phyloP scores from a whole-genome alignment of 257 asterid species.

The Anisodus acutangulus region DNA sequence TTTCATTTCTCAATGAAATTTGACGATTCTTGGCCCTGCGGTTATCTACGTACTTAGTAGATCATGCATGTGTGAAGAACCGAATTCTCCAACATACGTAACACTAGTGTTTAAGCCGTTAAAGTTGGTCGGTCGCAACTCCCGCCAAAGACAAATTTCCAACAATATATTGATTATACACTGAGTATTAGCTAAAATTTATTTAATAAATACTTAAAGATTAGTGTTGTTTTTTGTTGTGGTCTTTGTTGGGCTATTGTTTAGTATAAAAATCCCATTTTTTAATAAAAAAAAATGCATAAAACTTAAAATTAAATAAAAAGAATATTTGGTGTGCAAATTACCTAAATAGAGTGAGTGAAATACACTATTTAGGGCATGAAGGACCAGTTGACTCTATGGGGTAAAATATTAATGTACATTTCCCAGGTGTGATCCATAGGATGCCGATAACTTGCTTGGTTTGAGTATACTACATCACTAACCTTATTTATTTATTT shows the following conservation, averaged over 20 bases:
- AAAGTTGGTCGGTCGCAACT: too few species aligned
- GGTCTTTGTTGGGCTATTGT: too few species aligned
- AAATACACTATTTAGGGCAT: not conserved
- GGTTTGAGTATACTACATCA: not conserved
- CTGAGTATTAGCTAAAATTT: not conserved
- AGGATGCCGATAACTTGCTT: not conserved
- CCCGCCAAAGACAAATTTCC: too few species aligned
- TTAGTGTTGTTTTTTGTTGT: too few species aligned
- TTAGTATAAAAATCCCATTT: too few species aligned
- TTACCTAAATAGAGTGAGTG: not conserved
- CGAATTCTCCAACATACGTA: too few species aligned
- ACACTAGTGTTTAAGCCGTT: too few species aligned
- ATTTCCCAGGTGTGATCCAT: not conserved
- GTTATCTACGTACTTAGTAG: too few species aligned
- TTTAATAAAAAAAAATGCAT: not conserved
- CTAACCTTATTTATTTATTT: not conserved
- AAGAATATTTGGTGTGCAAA: not conserved
- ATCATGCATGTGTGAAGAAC: too few species aligned
- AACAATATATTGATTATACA: too few species aligned
- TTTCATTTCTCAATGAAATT: too few species aligned
- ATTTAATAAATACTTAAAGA: not conserved
- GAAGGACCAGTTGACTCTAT: constrained; percentile 5
- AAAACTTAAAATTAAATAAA: not conserved
- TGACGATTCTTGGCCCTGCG: too few species aligned
- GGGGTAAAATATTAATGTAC: not conserved